Conservation (phyloP, 768 basidiomycete species). For the Pleurotus djamor region DNA sequence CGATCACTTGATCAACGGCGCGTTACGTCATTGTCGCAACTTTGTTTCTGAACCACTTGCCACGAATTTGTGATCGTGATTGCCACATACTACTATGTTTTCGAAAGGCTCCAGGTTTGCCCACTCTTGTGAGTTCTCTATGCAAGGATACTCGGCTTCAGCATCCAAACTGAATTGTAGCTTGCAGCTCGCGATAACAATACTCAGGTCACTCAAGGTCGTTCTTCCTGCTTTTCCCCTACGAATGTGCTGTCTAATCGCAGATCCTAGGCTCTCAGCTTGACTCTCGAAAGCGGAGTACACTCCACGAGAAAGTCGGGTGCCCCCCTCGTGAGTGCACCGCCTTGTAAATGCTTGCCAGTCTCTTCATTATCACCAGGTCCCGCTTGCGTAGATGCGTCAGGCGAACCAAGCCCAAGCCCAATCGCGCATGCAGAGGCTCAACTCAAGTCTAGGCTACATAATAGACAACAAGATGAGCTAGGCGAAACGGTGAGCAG, state of each 20-base stretch:
- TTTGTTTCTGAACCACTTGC: neutral
- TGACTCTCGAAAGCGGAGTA: constrained; percentile 55
- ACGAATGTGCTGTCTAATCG: neutral
- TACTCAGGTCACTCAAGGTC: constrained; percentile 42
- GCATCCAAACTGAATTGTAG: neutral
- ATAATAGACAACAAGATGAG: too few species aligned
- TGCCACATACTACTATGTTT: constrained; percentile 29
- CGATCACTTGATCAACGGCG: too few species aligned
- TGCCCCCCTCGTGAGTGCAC: constrained; percentile 27
- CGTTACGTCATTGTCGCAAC: neutral
- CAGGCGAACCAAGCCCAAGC: too few species aligned
- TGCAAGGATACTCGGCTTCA: too few species aligned
- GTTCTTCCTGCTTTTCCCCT: neutral
- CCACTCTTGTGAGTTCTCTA: constrained; percentile 6
- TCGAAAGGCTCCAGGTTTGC: constrained; percentile 47
- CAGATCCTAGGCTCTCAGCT: constrained; percentile 33
- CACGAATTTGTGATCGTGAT: neutral
- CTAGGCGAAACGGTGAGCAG: too few species aligned
- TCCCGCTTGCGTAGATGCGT: too few species aligned
- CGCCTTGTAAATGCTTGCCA: too few species aligned
- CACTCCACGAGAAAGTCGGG: constrained; percentile 55
- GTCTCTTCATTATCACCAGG: too few species aligned
- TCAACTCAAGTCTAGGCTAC: too few species aligned
- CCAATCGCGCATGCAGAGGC: too few species aligned
- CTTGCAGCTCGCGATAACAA: constrained; percentile 42